Evolutionary conservation across 371 early-diverging fungal species (phyloP), one percentile per base, ranked within the genome.

Genomic region (Syncephalastrum monosporum): DNA sequence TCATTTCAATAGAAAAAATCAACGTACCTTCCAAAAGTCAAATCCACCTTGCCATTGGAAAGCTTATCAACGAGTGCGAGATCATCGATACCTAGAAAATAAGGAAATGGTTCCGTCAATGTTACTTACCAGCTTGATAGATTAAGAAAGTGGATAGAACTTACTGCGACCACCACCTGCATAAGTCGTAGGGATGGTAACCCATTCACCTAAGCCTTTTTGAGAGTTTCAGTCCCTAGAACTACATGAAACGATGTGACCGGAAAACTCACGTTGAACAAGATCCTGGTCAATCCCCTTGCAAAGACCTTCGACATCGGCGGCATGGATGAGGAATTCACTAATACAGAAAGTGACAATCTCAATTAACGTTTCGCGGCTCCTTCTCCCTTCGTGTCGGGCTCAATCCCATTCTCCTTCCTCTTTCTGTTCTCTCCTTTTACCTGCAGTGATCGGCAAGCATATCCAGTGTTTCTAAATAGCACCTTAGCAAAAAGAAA

Each of bases 281-380:
- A 98, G 85, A 5, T 87, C 87, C 57, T 83, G 72, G 63, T 98
- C 98, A 57, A 98, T 92, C 4, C 98, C 98, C 41, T 87, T 79
- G 70, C 95, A 95, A 44, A 96, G 74, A 5, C 98, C 98, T 70
- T 98, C 98, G 17, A 98, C 97, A 73, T 98, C 96, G 3, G 97
- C 96, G 1, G 98, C 98, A 72, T 98, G 98, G 24, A 98, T 86
- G 46, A 98, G 71, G 61, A 98, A 94, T 75, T 98, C 98, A 59
- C 92, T 89, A 14, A 21, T 25, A 55, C 24, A 38, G 44, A 33
- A 3, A 10, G 10, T 29, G 14, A 52, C 3, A 29, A 6, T 29
- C 29, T 29, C 6, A 29, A 29, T 29, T 29, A 29, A 7, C 29
- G 7, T 47, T 16, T 24, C 56, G n/a, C 23, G n/a, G 10, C 27